phyloP scores from a whole-genome alignment of 352 stramenopile genomes.

The Pythium pyrilobum region DNA sequence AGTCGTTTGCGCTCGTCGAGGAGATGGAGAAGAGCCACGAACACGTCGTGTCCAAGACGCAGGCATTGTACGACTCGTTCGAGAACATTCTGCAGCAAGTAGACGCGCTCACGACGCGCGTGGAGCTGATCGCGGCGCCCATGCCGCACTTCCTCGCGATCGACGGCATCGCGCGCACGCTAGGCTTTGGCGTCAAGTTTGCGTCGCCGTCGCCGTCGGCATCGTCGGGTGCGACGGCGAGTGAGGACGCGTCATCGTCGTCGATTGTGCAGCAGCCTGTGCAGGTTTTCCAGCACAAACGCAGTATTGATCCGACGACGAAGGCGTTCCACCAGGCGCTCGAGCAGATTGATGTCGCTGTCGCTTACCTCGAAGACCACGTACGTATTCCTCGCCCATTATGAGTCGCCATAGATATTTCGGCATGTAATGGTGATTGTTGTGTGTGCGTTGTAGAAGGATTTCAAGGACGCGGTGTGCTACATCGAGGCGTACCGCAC shows the following conservation, averaged over 20 bases:
- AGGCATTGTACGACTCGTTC: slow-evolving; percentile 73
- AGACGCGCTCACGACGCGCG: slow-evolving; percentile 42
- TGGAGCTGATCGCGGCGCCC: slow-evolving; percentile 53
- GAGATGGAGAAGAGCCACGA: slow-evolving; percentile 81
- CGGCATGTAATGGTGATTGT: neutral
- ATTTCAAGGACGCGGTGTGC: slow-evolving; percentile 64
- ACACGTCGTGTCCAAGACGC: slow-evolving; percentile 68
- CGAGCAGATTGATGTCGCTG: slow-evolving; percentile 59
- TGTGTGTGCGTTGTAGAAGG: slow-evolving; percentile 29
- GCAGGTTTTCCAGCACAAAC: slow-evolving; percentile 75
- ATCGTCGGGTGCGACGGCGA: neutral
- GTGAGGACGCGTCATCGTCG: neutral
- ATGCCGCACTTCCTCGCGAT: slow-evolving; percentile 76
- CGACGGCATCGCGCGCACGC: slow-evolving; percentile 38
- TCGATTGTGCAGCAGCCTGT: slow-evolving; percentile 31
- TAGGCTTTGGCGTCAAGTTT: slow-evolving; percentile 73
- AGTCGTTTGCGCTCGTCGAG: slow-evolving; percentile 58
- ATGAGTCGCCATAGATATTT: too few species aligned
- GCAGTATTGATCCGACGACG: slow-evolving; percentile 66
- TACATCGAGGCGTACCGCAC: slow-evolving; percentile 72
- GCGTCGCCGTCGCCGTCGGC: slow-evolving; percentile 25
- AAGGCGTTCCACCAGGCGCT: slow-evolving; percentile 51
- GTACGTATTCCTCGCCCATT: too few species aligned
- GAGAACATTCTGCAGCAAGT: slow-evolving; percentile 43
- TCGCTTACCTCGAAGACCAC: slow-evolving; percentile 62